Conservation (phyloP, 306 rosid genomes). For the Elaeagnus macrophylla region DNA sequence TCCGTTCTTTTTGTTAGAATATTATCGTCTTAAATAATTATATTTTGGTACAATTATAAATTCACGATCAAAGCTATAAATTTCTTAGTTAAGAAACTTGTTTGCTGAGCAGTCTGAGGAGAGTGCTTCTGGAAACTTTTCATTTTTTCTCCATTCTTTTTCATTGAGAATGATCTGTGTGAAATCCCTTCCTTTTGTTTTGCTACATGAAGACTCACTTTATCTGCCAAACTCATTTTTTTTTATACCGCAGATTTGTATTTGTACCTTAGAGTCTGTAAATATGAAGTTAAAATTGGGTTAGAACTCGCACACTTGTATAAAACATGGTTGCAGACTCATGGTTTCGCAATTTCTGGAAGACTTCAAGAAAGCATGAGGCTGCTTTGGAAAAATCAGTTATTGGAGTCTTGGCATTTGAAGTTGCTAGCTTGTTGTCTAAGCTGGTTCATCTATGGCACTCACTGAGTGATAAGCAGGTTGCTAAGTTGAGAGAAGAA, state of each 20-base stretch:
- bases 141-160: too few species aligned
- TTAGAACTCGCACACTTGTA: constrained; percentile 28
- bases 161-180: too few species aligned
- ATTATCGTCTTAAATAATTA: too few species aligned
- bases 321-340: constrained; percentile 66
- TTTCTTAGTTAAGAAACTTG: too few species aligned
- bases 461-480: constrained; percentile 69
- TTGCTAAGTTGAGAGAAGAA: constrained; percentile 64
- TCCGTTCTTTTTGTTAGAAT: too few species aligned
- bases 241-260: background rate
- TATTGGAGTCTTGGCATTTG: constrained; percentile 88
- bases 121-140: too few species aligned
- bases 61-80: too few species aligned
- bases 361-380: constrained; percentile 55
- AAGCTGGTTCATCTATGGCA: constrained; percentile 88
- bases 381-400: constrained; percentile 44
- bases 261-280: constrained; percentile 23
- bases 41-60: too few species aligned
- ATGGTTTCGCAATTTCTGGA: constrained; percentile 87
- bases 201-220: background rate
- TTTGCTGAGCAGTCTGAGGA: too few species aligned
- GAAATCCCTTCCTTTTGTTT: too few species aligned
- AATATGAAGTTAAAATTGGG: constrained; percentile 27
- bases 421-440: constrained; percentile 89
- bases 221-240: background rate